phyloP scores from a whole-genome alignment of 495 filamentous ascomycete genomes.

The Penicillium odoratum region DNA sequence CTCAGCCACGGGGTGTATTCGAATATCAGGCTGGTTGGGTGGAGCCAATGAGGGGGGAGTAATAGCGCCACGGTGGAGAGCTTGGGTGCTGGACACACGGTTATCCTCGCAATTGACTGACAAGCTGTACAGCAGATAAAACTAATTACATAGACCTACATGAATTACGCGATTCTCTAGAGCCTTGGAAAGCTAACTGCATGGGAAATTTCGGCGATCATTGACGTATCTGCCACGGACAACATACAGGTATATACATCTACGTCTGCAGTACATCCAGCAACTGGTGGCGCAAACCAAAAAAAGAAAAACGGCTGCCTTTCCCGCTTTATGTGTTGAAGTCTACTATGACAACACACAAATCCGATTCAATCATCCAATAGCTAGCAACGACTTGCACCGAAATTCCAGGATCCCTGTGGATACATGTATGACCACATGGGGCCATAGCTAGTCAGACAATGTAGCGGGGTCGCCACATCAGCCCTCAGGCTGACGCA shows the following conservation, averaged over 20 bases:
- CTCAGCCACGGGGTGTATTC: conserved; percentile 4
- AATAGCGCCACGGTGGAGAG: not conserved
- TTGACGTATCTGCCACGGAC: conserved; percentile 4
- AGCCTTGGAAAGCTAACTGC: not conserved
- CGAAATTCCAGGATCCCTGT: not conserved
- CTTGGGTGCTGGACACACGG: conserved; percentile 1
- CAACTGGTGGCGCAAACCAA: not conserved
- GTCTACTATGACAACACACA: not conserved
- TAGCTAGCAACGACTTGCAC: not conserved
- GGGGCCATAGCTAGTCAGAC: conserved; percentile 17
- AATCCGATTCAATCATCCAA: not conserved
- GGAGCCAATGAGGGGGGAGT: not conserved
- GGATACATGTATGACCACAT: not conserved
- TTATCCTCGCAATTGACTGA: conserved; percentile 3
- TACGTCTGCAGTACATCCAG: not conserved
- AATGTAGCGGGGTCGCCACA: conserved; percentile 17
- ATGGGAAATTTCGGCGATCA: not conserved
- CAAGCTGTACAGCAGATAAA: not conserved
- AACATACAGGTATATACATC: not conserved
- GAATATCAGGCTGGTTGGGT: not conserved
- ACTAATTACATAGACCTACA: not conserved
- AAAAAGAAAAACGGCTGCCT: conserved; percentile 6
- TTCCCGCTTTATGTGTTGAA: not conserved
- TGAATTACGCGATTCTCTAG: not conserved
- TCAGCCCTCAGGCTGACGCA: conserved; percentile 17